Evolutionary conservation across 805 yeast genomes (phyloP), one percentile per base, ranked within the genome.

Genomic region (Lachancea fermentati): DNA sequence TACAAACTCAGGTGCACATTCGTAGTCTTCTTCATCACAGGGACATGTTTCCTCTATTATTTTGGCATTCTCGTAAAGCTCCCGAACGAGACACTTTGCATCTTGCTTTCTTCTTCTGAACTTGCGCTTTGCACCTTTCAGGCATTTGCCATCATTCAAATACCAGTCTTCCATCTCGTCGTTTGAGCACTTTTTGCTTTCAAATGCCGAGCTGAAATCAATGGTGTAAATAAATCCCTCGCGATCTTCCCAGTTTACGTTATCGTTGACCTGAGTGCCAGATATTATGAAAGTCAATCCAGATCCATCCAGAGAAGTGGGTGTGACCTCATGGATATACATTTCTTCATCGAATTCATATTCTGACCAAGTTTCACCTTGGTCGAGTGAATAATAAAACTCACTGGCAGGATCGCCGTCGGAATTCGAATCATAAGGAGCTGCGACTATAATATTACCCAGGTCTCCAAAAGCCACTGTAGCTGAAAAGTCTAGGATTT

Each of bases 231-330:
- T 22, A 7, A 49, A 16, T 18, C 22, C 34, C 12, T 24, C 19
- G 12, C 28, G 19, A 15, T 22, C 33, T 29, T 29, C 36, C 24
- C 19, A 35, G 6, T 45, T 50, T 57, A 11, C 53, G 9, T 6
- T 8, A 16, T 36, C 43, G 2, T 46, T 47, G 9, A 42, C 41
- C 2, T 41, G 42, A n/a, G 47, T 49, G 4, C 85, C 86, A 13
- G 66, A 51, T 2, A 81, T 38, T 12, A 81, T 46, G 47, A 86
- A 77, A 39, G 71, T 73, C 25, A 69, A 60, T 2, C 87, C 78
- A 0, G 88, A 73, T 1, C 91, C 85, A 61, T 85, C 95, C 12
- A 76, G 69, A 0, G 85, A 74, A 0, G 88, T 77, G 1, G 76
- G 38, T 0, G 44, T 57, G 5, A 81, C 41, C 4, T 62, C 52